Conservation (phyloP, 495 filamentous ascomycete species). For the Aspergillus hancockii region DNA sequence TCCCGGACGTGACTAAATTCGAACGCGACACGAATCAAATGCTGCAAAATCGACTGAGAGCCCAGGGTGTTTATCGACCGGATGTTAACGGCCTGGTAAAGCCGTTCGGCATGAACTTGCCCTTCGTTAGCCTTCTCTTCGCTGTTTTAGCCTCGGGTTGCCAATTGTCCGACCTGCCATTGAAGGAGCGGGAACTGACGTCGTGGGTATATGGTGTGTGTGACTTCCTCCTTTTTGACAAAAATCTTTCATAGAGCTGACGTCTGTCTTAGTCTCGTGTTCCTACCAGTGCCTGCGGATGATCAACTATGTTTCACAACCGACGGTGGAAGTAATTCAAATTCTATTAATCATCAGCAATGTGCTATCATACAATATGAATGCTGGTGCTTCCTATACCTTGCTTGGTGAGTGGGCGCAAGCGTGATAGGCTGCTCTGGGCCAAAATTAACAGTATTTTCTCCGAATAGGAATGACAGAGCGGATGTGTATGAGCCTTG, state of each 20-base stretch:
- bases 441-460: constrained; percentile 8
- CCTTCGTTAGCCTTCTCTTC: constrained; percentile 57
- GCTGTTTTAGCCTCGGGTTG: constrained; percentile 78
- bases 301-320: constrained; percentile 61
- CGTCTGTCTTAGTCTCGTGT: constrained; percentile 52
- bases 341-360: constrained; percentile 59
- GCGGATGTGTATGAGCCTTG: constrained; percentile 59
- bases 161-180: constrained; percentile 70
- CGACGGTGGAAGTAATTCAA: constrained; percentile 58
- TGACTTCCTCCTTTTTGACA: neutral
- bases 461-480: constrained; percentile 53
- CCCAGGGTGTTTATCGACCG: constrained; percentile 43
- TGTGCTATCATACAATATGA: constrained; percentile 65
- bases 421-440: neutral
- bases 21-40: constrained; percentile 67
- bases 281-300: constrained; percentile 63
- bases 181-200: constrained; percentile 56
- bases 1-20: constrained; percentile 67
- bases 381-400: constrained; percentile 61
- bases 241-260: neutral
- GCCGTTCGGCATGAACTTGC: constrained; percentile 46
- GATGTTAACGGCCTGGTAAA: constrained; percentile 39
- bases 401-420: constrained; percentile 46
- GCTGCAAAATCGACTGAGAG: constrained; percentile 61
- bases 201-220: constrained; percentile 60